Conservation (phyloP, 768 basidiomycete species). For the Panus rudis region DNA sequence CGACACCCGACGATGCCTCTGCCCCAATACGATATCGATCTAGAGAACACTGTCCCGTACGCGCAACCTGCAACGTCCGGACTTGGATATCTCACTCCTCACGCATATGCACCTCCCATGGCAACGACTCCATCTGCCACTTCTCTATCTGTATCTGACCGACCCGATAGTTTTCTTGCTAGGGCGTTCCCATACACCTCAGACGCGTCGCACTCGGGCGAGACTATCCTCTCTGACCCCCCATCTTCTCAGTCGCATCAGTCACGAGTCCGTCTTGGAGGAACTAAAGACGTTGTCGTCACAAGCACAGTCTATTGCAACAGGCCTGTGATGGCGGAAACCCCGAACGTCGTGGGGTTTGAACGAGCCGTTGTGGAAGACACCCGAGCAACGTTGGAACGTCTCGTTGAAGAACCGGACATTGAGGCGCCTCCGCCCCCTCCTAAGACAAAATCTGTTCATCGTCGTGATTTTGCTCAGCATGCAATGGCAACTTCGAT, state of each 20-base stretch:
- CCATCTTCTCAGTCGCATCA: conserved; percentile 20
- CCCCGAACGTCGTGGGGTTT: no score
- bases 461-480: no score
- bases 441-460: not conserved
- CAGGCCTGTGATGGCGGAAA: no score
- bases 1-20: not conserved
- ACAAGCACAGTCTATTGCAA: not conserved
- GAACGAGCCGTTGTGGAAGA: no score
- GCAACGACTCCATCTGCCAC: conserved; percentile 2
- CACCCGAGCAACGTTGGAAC: conserved; percentile 2
- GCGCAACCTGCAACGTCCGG: not conserved
- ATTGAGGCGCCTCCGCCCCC: not conserved
- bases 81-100: not conserved
- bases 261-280: conserved; percentile 10
- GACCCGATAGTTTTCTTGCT: conserved; percentile 18
- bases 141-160: no score
- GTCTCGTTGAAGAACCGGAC: not conserved
- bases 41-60: not conserved
- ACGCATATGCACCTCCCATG: not conserved
- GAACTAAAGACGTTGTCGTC: conserved; percentile 7
- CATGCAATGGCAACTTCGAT: no score
- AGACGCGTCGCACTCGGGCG: conserved; percentile 14
- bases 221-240: conserved; percentile 6
- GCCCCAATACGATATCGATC: conserved; percentile 4
- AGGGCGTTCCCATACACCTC: conserved; percentile 15